These are phyloP conservation scores for Scheffersomyces illinoinensis DNA, from an alignment of 1,139 yeast genomes.

Conservation along the genomic window DNA sequence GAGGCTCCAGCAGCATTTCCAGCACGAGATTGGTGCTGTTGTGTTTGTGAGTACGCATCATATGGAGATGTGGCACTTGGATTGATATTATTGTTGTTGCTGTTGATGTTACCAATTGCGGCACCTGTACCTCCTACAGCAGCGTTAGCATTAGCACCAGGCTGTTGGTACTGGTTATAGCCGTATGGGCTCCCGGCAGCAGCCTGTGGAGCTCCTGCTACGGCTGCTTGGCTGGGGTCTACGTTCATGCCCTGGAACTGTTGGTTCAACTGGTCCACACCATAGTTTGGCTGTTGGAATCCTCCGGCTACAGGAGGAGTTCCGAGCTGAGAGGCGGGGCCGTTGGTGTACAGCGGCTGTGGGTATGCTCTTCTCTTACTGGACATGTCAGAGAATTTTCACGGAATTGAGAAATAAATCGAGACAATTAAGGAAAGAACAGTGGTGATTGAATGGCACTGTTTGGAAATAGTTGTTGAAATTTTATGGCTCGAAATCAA, in stretches of 20 bases:
- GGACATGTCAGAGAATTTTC: slow-evolving; percentile 20
- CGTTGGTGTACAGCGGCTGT: slow-evolving; percentile 58
- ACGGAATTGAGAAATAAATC: neutral
- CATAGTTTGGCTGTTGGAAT: slow-evolving; percentile 13
- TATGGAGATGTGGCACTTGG: slow-evolving; percentile 7
- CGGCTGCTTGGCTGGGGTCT: slow-evolving; percentile 15
- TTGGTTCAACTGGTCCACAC: slow-evolving; percentile 37
- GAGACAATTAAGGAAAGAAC: neutral
- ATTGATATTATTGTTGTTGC: slow-evolving; percentile 4
- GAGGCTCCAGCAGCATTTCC: neutral
- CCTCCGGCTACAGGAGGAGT: slow-evolving; percentile 15
- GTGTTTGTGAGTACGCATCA: neutral
- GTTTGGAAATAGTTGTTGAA: slow-evolving; percentile 3
- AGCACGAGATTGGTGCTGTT: neutral
- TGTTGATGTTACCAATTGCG: neutral
- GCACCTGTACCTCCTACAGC: neutral
- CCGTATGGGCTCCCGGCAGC: slow-evolving; percentile 6
- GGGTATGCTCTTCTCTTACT: slow-evolving; percentile 64
- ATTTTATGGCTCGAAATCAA: slow-evolving; percentile 2
- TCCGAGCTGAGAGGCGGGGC: slow-evolving; percentile 23
- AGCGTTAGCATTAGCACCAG: neutral
- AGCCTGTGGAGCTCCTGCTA: neutral
- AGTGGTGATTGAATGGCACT: neutral
- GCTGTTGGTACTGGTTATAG: slow-evolving; percentile 5
- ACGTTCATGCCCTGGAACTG: slow-evolving; percentile 44